phyloP scores from a whole-genome alignment of 257 asterid genomes.

The Mitragyna speciosa region DNA sequence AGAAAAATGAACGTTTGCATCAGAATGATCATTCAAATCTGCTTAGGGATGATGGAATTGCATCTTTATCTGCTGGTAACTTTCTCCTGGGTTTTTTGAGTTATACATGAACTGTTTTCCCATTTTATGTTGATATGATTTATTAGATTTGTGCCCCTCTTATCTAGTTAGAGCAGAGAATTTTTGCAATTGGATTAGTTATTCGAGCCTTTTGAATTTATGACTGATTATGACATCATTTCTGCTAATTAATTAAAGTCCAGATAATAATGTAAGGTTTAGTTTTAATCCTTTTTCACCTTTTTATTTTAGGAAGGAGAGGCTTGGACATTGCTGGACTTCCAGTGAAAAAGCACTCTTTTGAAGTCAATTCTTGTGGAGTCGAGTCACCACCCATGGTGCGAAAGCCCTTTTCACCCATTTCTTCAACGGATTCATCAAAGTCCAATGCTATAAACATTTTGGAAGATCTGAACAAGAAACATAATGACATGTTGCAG shows the following conservation, averaged over 20 bases:
- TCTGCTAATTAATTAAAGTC: background rate
- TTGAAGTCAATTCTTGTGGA: constrained; percentile 39
- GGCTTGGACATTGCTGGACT: constrained; percentile 79
- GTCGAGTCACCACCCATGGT: constrained; percentile 50
- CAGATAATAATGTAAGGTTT: background rate
- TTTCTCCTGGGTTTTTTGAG: constrained; percentile 3
- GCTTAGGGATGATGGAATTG: constrained; percentile 47
- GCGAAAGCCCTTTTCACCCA: constrained; percentile 90
- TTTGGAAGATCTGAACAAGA: constrained; percentile 58
- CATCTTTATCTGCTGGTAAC: constrained; percentile 67
- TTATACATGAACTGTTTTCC: background rate
- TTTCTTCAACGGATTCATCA: constrained; percentile 76
- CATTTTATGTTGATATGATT: background rate
- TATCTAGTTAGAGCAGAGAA: background rate
- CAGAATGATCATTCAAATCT: constrained; percentile 27
- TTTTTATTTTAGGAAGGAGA: constrained; percentile 64
- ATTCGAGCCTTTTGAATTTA: background rate
- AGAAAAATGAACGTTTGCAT: constrained; percentile 34
- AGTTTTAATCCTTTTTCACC: background rate
- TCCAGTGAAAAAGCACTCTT: constrained; percentile 50
- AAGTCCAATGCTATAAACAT: constrained; percentile 54
- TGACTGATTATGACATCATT: background rate
- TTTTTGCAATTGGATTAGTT: background rate
- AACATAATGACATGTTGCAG: constrained; percentile 54
- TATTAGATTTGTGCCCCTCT: background rate